Base-by-base conservation (phyloP, 768 basidiomycete genomes). In the Scleroderma citrinum region DNA sequence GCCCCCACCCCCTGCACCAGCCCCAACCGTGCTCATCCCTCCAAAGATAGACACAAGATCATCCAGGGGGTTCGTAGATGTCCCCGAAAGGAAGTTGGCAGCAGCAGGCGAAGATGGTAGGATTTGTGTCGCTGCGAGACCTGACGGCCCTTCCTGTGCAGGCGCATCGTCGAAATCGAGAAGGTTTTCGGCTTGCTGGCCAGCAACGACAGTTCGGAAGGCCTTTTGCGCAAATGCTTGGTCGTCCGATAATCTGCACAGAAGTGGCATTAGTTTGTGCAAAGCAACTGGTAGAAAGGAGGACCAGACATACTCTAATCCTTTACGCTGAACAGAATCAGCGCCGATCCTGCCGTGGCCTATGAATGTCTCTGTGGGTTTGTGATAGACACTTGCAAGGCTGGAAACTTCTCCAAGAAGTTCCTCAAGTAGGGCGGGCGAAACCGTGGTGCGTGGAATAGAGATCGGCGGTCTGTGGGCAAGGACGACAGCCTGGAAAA, bases 331-430 rank as follows among this genome's bases (percentile, higher is more conserved):
- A 56, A 94, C 73, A 6, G 86, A 74, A 56, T 93, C 91, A 0
- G 83, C 89, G 7, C 92, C 86, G 49, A 97, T 75, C 42, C 94
- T 77, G 7, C 96, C 95, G 55, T 83, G 82, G 0, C 95, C 96
- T 48, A 99, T 81, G 60, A 99, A 99, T 0, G 96, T 97, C 63
- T 92, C 90, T 31, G 83, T 84, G 0, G 96, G 96, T 66, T 96
- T 97, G 71, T 99, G 96, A 63, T 99, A 99, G 2, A 95, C 92
- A 61, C 92, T 95, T 5, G 92, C 91, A 17, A 98, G 71, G 38
- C 78, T 83, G 2, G 91, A 92, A 19, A 98, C 80, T 64, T 98
- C 96, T 26, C 85, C 82, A 0, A 98, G 68, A 3, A 99, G 78
- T 61, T 98, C 96, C 60, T 98, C 94, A 29, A 98, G 70, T 16